Conservation (phyloP, 1,284 basidiomycete species). For the Trametes sp. region DNA sequence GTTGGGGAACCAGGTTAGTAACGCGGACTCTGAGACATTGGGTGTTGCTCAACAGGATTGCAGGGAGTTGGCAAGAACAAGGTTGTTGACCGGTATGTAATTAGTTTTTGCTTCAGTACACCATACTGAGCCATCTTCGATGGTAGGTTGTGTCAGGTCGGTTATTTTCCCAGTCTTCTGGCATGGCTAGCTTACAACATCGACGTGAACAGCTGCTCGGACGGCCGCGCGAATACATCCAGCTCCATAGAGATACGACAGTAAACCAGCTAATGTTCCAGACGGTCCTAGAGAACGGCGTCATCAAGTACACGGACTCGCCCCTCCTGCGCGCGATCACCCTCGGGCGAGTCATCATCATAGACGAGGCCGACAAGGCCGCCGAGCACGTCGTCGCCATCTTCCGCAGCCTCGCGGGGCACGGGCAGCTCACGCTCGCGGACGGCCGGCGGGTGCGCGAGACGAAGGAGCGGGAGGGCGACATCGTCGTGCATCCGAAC, state of each 20-base stretch:
- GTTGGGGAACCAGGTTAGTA: slow-evolving; percentile 66
- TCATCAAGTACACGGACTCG: slow-evolving; percentile 67
- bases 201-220: slow-evolving; percentile 53
- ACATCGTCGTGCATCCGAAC: slow-evolving; percentile 66
- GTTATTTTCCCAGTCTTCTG: too few relatives aligned
- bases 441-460: slow-evolving; percentile 66
- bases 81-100: slow-evolving; percentile 65
- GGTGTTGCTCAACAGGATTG: not conserved
- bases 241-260: slow-evolving; percentile 72
- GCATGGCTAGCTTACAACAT: too few relatives aligned
- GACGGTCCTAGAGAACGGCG: slow-evolving; percentile 61
- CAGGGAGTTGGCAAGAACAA: slow-evolving; percentile 77
- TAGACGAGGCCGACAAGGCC: slow-evolving; percentile 76
- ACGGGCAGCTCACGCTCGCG: slow-evolving; percentile 65
- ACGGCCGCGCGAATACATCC: slow-evolving; percentile 72
- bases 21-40: not conserved
- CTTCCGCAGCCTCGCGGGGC: slow-evolving; percentile 70
- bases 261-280: slow-evolving; percentile 75
- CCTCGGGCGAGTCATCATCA: slow-evolving; percentile 65
- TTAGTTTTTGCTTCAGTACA: too few relatives aligned
- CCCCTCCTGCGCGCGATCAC: slow-evolving; percentile 68
- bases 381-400: slow-evolving; percentile 75
- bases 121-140: too few relatives aligned
- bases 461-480: slow-evolving; percentile 53
- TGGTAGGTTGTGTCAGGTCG: slow-evolving; percentile 63